A percentile compares a stretch with the other conserved stretches of the same genome.
phyloP scores from a whole-genome alignment of 176 grass and related monocot species.

The Sorghum bicolor region Sorghum_bicolor_NCBIv3 NC_012873.2:48415001-48415500 shows the following conservation, averaged over 20 bases:
- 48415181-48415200: not conserved
- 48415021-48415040: not conserved
- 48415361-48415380: not conserved
- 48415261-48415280: constrained; percentile 31
- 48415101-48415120: not conserved
- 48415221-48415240: not conserved
- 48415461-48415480: constrained; percentile 35
- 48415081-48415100: not conserved
- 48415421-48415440: constrained; percentile 16
- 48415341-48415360: constrained; percentile 2
- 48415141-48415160: not conserved
- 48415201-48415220: not conserved
- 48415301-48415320: constrained; percentile 24
- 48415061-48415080: not conserved
- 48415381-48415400: not conserved
- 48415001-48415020: too few relatives aligned
- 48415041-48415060: not conserved
- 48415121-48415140: not conserved
- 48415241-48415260: constrained; percentile 11
- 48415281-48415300: constrained; percentile 5
- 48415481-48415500: not conserved
- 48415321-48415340: constrained; percentile 17
- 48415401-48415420: constrained; percentile 9
- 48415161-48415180: not conserved
- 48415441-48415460: constrained; percentile 10